A percentile compares a stretch with the other conserved stretches of the same genome.
Conservation (phyloP, 441 rosid species). For the Populus hybrid region DNA sequence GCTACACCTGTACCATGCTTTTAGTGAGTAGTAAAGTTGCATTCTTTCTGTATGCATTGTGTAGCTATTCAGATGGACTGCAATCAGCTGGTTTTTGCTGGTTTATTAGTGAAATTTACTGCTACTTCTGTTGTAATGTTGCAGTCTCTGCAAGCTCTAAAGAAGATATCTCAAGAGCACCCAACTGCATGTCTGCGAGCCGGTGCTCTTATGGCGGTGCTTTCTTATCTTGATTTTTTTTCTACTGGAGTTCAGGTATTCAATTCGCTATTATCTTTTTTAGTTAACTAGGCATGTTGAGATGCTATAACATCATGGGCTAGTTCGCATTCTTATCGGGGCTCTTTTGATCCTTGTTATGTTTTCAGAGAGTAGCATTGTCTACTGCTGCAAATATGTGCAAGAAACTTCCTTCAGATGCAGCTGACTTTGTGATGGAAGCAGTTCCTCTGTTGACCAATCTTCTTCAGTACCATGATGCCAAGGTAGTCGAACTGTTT, state of each 20-base stretch:
- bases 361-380: constrained; percentile 81
- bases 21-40: not conserved
- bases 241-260: constrained; percentile 98
- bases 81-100: not conserved
- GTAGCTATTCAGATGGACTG: not conserved
- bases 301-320: not conserved
- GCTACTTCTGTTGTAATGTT: not conserved
- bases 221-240: constrained; percentile 96
- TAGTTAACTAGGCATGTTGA: not conserved
- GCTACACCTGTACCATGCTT: not conserved
- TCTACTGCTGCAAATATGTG: constrained; percentile 99
- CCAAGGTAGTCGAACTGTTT: constrained; percentile 50
- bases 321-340: constrained; percentile 1
- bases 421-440: constrained; percentile 99
- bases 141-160: constrained; percentile 97
- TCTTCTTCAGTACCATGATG: constrained; percentile 95
- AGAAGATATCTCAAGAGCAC: constrained; percentile 99
- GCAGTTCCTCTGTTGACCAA: constrained; percentile 97
- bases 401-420: constrained; percentile 99
- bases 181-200: constrained; percentile 99
- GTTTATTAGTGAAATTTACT: not conserved
- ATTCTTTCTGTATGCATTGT: not conserved
- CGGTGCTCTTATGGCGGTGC: constrained; percentile 99
- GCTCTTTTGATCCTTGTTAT: constrained; percentile 16
- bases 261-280: constrained; percentile 3